These are phyloP conservation scores for Massariosphaeria phaeospora DNA, from an alignment of 495 filamentous ascomycete species.

Conservation along the genomic window DNA sequence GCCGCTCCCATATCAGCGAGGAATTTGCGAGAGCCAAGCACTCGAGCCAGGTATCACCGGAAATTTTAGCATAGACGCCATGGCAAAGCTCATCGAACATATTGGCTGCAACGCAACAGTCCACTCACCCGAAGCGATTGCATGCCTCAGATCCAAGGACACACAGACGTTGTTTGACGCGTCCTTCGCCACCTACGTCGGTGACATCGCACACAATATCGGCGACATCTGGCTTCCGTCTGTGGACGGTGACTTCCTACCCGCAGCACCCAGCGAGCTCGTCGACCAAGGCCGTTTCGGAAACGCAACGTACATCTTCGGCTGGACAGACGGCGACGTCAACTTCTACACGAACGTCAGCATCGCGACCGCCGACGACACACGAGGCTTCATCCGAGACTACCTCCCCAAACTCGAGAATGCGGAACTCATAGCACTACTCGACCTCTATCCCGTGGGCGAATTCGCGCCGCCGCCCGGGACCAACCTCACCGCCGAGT, in stretches of 20 bases:
- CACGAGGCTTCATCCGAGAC: slow-evolving; percentile 4
- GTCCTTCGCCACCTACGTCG: not conserved
- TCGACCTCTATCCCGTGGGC: slow-evolving; percentile 8
- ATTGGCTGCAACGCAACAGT: slow-evolving; percentile 13
- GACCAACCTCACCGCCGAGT: slow-evolving; percentile 16
- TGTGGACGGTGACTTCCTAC: slow-evolving; percentile 23
- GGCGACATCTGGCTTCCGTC: slow-evolving; percentile 19
- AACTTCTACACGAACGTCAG: slow-evolving; percentile 16
- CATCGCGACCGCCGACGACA: slow-evolving; percentile 11
- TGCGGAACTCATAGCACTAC: not conserved
- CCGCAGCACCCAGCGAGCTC: slow-evolving; percentile 14
- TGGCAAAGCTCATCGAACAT: not conserved
- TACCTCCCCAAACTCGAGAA: not conserved
- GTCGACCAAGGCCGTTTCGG: slow-evolving; percentile 11
- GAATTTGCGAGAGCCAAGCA: slow-evolving; percentile 9
- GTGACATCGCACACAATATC: slow-evolving; percentile 6
- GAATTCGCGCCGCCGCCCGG: slow-evolving; percentile 7
- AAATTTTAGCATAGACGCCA: slow-evolving; percentile 14
- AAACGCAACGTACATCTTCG: slow-evolving; percentile 8
- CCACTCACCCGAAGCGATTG: slow-evolving; percentile 5
- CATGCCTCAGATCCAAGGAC: slow-evolving; percentile 1
- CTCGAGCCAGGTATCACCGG: slow-evolving; percentile 23
- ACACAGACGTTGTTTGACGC: slow-evolving; percentile 13
- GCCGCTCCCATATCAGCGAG: slow-evolving; percentile 7
- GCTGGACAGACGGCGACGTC: slow-evolving; percentile 14